phyloP scores from a whole-genome alignment of 1,284 basidiomycete species.

The Leccinum pachyderme region DNA sequence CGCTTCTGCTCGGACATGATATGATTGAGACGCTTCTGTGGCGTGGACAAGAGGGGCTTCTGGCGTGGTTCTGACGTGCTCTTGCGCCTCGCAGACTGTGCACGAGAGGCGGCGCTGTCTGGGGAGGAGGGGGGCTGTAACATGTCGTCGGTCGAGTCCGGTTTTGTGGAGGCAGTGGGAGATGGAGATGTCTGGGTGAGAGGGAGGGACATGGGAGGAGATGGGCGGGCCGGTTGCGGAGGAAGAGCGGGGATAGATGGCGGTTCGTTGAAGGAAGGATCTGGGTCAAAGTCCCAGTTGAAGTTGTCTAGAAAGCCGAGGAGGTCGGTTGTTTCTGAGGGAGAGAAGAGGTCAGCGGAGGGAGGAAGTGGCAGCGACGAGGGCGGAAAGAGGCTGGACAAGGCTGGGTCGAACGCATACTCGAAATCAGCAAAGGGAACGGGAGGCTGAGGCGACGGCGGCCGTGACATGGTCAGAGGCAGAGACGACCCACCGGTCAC shows the following conservation, averaged over 20 bases:
- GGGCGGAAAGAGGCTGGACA: constrained; percentile 53
- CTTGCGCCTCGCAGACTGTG: constrained; percentile 24
- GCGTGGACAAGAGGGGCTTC: constrained; percentile 72
- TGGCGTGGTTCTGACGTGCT: constrained; percentile 21
- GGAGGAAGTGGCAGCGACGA: constrained; percentile 56
- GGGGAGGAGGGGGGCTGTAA: constrained; percentile 2
- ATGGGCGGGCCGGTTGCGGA: not conserved
- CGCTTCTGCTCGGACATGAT: constrained; percentile 92
- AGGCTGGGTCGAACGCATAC: constrained; percentile 58
- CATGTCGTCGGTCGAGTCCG: constrained; percentile 8
- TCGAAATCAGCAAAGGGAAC: constrained; percentile 62
- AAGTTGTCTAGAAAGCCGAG: constrained; percentile 78
- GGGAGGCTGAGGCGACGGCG: constrained; percentile 41
- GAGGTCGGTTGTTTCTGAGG: constrained; percentile 67
- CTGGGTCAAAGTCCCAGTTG: constrained; percentile 56
- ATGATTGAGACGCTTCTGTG: constrained; percentile 90
- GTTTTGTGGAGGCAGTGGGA: constrained; percentile 16
- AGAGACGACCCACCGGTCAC: constrained; percentile 11
- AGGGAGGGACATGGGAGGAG: constrained; percentile 8
- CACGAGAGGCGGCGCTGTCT: constrained; percentile 10
- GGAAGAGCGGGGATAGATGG: not conserved
- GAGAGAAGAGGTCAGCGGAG: constrained; percentile 72
- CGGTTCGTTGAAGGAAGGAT: constrained; percentile 20
- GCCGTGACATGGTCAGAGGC: constrained; percentile 31
- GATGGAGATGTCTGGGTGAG: constrained; percentile 14